Evolutionary conservation across 2,329 filamentous ascomycete species (phyloP).

Genomic region (Knufia fluminis): DNA sequence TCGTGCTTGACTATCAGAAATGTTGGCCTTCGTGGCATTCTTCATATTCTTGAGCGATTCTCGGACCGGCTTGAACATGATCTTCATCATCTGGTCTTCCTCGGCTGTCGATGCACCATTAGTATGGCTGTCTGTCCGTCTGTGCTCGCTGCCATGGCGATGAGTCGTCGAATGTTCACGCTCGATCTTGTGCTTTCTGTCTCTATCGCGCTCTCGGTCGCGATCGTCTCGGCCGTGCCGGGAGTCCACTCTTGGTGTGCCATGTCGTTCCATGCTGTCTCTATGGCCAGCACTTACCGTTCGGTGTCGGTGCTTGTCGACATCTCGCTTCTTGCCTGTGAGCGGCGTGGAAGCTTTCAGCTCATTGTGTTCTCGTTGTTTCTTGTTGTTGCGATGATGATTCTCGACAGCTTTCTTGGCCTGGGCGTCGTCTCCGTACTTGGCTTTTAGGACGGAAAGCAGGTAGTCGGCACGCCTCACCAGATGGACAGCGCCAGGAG

Average conservation of each 20-base stretch:
- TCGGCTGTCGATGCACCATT: constrained; percentile 28
- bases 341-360: constrained; percentile 34
- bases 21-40: constrained; percentile 37
- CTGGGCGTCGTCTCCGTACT: constrained; percentile 58
- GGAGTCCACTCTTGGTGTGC: constrained; percentile 33
- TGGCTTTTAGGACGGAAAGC: constrained; percentile 85
- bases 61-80: constrained; percentile 40
- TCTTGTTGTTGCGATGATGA: constrained; percentile 91
- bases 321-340: constrained; percentile 36
- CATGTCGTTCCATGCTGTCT: constrained; percentile 35
- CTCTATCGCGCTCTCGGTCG: constrained; percentile 24
- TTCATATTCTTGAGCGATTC: constrained; percentile 36
- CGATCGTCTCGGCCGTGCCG: constrained; percentile 30
- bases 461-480: constrained; percentile 92
- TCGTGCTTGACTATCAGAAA: constrained; percentile 35
- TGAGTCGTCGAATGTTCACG: constrained; percentile 15
- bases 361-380: constrained; percentile 31
- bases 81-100: constrained; percentile 33
- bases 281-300: constrained; percentile 33
- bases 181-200: constrained; percentile 17
- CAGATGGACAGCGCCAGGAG: constrained; percentile 92
- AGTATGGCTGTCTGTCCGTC: constrained; percentile 28
- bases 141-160: constrained; percentile 22
- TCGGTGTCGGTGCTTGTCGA: constrained; percentile 34
- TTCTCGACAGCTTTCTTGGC: constrained; percentile 79